Conservation (phyloP, 495 filamentous ascomycete genomes). For the Chlorociboria aeruginascens region DNA sequence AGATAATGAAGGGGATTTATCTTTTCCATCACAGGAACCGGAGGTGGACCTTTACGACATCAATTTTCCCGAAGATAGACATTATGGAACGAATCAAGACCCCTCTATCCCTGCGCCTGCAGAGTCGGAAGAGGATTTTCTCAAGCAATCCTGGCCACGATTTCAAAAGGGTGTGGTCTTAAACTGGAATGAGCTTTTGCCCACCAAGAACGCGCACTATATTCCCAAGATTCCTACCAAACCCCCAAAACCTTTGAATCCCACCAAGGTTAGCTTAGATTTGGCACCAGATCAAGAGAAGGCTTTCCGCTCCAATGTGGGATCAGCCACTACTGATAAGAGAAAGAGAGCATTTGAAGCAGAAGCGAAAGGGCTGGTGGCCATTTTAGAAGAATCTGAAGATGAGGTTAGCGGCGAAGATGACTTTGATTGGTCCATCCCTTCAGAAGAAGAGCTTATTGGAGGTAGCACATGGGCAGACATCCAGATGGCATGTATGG, state of each 20-base stretch:
- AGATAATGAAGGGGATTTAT: conserved; percentile 5
- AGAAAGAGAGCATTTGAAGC: conserved; percentile 43
- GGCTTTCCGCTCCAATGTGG: conserved; percentile 52
- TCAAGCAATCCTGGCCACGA: conserved; percentile 56
- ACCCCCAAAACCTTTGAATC: conserved; percentile 66
- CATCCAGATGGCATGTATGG: conserved; percentile 65
- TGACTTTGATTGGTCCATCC: conserved; percentile 33
- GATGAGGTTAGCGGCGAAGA: conserved; percentile 44
- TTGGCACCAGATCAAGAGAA: conserved; percentile 70
- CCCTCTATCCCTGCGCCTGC: conserved; percentile 42
- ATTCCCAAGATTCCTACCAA: conserved; percentile 57
- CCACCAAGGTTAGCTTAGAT: conserved; percentile 79
- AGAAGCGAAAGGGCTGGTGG: conserved; percentile 43
- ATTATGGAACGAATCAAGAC: conserved; percentile 30
- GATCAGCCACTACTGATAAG: conserved; percentile 27
- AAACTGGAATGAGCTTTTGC: conserved; percentile 61
- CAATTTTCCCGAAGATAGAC: conserved; percentile 29
- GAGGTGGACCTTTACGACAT: conserved; percentile 18
- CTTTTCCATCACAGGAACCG: conserved; percentile 4
- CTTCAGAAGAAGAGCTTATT: conserved; percentile 51
- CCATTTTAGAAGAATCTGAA: conserved; percentile 38
- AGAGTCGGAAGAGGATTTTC: conserved; percentile 52
- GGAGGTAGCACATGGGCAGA: conserved; percentile 63
- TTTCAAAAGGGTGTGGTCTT: conserved; percentile 56
- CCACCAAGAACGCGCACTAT: conserved; percentile 59